Base-by-base conservation (phyloP, 805 yeast genomes). In the Suhomyces vadensis region DNA sequence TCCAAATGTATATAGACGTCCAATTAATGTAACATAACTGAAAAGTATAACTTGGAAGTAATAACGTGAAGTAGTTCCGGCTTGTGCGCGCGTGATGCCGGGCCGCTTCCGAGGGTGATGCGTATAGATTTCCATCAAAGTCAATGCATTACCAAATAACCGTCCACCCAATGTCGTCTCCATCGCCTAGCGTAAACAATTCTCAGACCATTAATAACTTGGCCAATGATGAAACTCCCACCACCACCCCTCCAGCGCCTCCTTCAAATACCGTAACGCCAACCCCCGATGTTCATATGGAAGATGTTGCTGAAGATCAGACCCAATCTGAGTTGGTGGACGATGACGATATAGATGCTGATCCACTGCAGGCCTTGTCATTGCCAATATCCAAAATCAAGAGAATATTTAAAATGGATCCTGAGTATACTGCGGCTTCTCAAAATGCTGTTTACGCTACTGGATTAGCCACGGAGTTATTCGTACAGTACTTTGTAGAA, bases 381-480 rank as follows among this genome's bases (percentile, higher is more conserved):
- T 61, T 87, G 20, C 95, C 94, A 5, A 64, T 85, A 31, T 71
- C 87, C 2, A 78, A 86, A 50, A 80, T 87, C 51, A 85, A 84
- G 56, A 75, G 82, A 52, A 82, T 87, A 42, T 76, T 87, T 59
- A 85, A 84, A 55, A 75, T 83, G 58, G 95, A 87, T 58, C 87
- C 89, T 11, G 90, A 83, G 29, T 84, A 83, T 52, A 64, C 74
- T 5, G 77, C 83, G 1, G 81, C 87, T 1, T 79, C 89, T 2
- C 83, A 79, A 44, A 71, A 82, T 22, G 88, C 92, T 0, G 87
- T 83, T n/a, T 83, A 79, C 58, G 77, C 88, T 11, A 71, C 87
- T 5, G 88, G 87, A 2, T 74, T 84, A n/a, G 90, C 94, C 6
- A 81, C 92, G 0, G 94, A 87, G 55, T 64, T 85, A 17, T 87